phyloP scores from a whole-genome alignment of 2,329 filamentous ascomycete genomes.

The Rachicladosporium sp. region DNA sequence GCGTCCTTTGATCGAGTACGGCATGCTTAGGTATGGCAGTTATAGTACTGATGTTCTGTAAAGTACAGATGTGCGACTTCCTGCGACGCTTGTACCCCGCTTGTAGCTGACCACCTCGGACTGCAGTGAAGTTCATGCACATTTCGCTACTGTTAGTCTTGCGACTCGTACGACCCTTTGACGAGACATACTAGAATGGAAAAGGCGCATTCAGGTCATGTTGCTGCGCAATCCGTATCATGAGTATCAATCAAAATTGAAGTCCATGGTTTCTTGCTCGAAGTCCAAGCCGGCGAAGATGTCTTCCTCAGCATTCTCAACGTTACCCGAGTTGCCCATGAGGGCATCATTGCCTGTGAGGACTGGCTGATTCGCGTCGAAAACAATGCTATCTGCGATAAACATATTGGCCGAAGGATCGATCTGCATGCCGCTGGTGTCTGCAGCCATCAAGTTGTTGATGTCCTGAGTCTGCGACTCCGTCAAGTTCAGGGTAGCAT shows the following conservation, averaged over 20 bases:
- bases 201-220: no score
- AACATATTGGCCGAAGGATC: constrained; percentile 12
- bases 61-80: neutral
- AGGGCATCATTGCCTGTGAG: neutral
- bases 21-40: constrained; percentile 33
- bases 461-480: constrained; percentile 12
- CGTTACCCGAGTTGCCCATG: constrained; percentile 6
- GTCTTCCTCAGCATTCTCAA: constrained; percentile 26
- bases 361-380: constrained; percentile 4
- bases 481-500: constrained; percentile 11
- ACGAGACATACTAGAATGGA: no score
- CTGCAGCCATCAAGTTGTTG: constrained; percentile 6
- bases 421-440: constrained; percentile 2
- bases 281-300: constrained; percentile 31
- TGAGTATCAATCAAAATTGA: no score
- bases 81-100: no score
- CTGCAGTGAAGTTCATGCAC: no score
- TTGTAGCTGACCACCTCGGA: no score
- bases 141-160: no score
- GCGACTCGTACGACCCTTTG: no score
- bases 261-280: no score
- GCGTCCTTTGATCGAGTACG: constrained; percentile 47
- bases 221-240: no score
- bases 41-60: neutral
- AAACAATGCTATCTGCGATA: constrained; percentile 20